A percentile compares a stretch with the other conserved stretches of the same genome.
phyloP scores from a whole-genome alignment of 257 asterid genomes.

The Jasminum sambac region DNA sequence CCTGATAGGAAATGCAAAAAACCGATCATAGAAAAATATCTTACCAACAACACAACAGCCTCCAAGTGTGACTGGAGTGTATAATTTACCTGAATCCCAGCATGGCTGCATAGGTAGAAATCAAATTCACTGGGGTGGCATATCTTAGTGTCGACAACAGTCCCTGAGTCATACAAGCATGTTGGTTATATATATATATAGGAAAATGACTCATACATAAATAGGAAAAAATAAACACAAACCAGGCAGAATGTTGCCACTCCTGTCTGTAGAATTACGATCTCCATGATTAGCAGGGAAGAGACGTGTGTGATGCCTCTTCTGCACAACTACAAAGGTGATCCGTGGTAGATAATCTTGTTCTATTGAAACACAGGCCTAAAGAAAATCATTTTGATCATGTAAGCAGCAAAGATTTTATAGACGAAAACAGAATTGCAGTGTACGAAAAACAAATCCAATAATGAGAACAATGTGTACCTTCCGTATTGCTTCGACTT shows the following conservation, averaged over 20 bases:
- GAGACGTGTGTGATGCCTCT: slow-evolving; percentile 90
- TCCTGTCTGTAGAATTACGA: slow-evolving; percentile 50
- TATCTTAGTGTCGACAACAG: slow-evolving; percentile 72
- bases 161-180: slow-evolving; percentile 43
- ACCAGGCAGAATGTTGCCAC: slow-evolving; percentile 85
- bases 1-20: slow-evolving; percentile 35
- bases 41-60: neutral
- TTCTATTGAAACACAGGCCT: slow-evolving; percentile 74
- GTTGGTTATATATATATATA: neutral
- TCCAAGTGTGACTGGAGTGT: neutral
- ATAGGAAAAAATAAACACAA: slow-evolving; percentile 26
- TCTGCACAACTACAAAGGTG: slow-evolving; percentile 87
- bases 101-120: slow-evolving; percentile 80
- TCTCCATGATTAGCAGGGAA: slow-evolving; percentile 58
- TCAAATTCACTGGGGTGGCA: slow-evolving; percentile 85
- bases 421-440: neutral
- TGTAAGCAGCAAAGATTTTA: neutral
- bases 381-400: slow-evolving; percentile 10
- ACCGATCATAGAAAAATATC: neutral
- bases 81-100: slow-evolving; percentile 67
- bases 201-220: neutral
- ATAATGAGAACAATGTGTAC: slow-evolving; percentile 27
- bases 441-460: neutral
- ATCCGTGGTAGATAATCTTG: slow-evolving; percentile 49
- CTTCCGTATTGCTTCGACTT: slow-evolving; percentile 68